Evolutionary conservation across 805 yeast genomes (phyloP).

Genomic region (Saccharomycopsis fodiens): DNA sequence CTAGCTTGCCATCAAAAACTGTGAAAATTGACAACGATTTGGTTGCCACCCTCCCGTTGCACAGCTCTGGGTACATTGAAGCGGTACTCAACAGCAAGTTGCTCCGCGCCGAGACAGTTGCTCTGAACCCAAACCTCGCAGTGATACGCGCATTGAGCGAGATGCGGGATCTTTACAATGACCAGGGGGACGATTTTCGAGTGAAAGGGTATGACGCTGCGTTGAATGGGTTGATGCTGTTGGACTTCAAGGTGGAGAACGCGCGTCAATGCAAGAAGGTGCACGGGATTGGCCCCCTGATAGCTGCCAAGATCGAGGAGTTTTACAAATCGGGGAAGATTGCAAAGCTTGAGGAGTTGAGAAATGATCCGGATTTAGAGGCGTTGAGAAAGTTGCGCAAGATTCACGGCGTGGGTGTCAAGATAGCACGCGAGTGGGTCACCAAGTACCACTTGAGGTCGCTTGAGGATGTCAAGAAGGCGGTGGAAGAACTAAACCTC

Average conservation of each 20-base stretch:
- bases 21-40: background rate
- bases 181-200: conserved; percentile 32
- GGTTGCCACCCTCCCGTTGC: background rate
- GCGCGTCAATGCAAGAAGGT: conserved; percentile 33
- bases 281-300: conserved; percentile 34
- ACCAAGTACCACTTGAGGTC: conserved; percentile 30
- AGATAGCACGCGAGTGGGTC: conserved; percentile 34
- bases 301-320: conserved; percentile 40
- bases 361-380: conserved; percentile 25
- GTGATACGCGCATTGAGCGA: conserved; percentile 10
- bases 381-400: conserved; percentile 30
- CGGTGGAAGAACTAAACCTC: conserved; percentile 23
- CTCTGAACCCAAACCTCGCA: conserved; percentile 16
- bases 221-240: conserved; percentile 29
- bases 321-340: conserved; percentile 32
- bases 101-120: background rate
- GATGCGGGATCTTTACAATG: conserved; percentile 23
- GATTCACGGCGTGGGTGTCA: conserved; percentile 45
- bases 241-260: conserved; percentile 27
- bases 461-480: conserved; percentile 31
- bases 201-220: conserved; percentile 39
- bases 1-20: background rate
- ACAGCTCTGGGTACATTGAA: background rate
- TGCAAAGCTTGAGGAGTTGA: conserved; percentile 21
- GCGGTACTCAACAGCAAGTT: conserved; percentile 10